Base-by-base conservation (phyloP, 768 basidiomycete species). In the Termitomyces sp. region DNA sequence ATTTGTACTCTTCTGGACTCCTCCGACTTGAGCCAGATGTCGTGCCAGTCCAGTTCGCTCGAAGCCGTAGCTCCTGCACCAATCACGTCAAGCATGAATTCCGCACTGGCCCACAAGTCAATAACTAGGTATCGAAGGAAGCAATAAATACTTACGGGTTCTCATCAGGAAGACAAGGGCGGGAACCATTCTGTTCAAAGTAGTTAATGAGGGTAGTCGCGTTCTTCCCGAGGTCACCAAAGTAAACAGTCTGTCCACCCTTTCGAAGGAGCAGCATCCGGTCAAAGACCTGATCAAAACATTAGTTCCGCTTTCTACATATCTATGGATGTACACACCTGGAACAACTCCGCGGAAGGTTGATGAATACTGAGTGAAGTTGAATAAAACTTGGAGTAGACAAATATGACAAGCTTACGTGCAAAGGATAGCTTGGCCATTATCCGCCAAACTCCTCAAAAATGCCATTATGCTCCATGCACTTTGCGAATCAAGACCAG, bases 391-490 rank as follows among this genome's bases (percentile, higher is more conserved):
- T 33, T 10, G 6, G 2, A 26, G n/a, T 3, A 4, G n/a, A 51
- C 8, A 30, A 43, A 24, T 20, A 9, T 13, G 28, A 51, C 26
- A 44, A 46, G 72, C 85, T 54, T 64, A 86, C 77, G 90, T 95
- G 85, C 92, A 94, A 14, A 95, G 74, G 59, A 95, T 94, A 40
- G 90, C 88, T 65, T 93, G 92, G 1, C 93, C 93, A 57, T 81
- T 83, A 59, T 89, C 81, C 6, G 92, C 90, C 32, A 94, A 82
- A 53, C 83, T 80, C 13, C 86, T 79, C 40, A 94, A 73, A 75
- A 94, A 91, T 1, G 79, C 71, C 56, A 92, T 73, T 58, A 94
- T 91, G 12, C 85, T 86, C 90, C 90, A 91, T 3, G 92, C 91
- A 55, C 86, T 88, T 70, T 92, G 90, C 0, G 90, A 92, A 69